A percentile compares a stretch with the other conserved stretches of the same genome.
Conservation (phyloP, 2,329 filamentous ascomycete species). For the Microsporum audouinii region DNA sequence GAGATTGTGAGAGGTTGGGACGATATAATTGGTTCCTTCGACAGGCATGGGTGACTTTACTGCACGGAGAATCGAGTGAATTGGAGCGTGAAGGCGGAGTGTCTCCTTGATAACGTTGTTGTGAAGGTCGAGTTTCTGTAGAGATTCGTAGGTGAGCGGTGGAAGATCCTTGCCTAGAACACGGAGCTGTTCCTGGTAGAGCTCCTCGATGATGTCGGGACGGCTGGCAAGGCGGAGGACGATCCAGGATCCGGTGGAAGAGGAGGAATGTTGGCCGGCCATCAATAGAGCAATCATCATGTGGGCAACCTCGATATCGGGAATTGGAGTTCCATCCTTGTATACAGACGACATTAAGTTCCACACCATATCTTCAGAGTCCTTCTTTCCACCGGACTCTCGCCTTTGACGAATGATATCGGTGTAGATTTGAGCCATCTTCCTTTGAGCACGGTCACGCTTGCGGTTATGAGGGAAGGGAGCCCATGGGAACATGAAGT, state of each 20-base stretch:
- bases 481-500: slow-evolving; percentile 82
- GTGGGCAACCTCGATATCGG: slow-evolving; percentile 74
- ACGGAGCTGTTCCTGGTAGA: slow-evolving; percentile 69
- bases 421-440: slow-evolving; percentile 70
- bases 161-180: slow-evolving; percentile 64
- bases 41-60: slow-evolving; percentile 81
- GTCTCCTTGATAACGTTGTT: slow-evolving; percentile 83
- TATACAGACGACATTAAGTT: slow-evolving; percentile 77
- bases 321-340: slow-evolving; percentile 68
- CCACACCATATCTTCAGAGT: slow-evolving; percentile 72
- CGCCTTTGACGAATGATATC: slow-evolving; percentile 67
- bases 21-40: slow-evolving; percentile 67
- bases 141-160: slow-evolving; percentile 61
- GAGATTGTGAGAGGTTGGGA: slow-evolving; percentile 69
- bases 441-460: slow-evolving; percentile 67
- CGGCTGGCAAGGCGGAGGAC: slow-evolving; percentile 66
- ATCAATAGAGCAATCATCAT: slow-evolving; percentile 93
- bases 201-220: slow-evolving; percentile 68
- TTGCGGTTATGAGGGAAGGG: slow-evolving; percentile 79
- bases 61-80: slow-evolving; percentile 88
- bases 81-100: slow-evolving; percentile 78
- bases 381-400: slow-evolving; percentile 39
- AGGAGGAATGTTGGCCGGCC: slow-evolving; percentile 83
- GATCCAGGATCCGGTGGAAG: slow-evolving; percentile 75
- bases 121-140: slow-evolving; percentile 70